phyloP scores from a whole-genome alignment of 2,329 filamentous ascomycete genomes.

The Botrytis porri region DNA sequence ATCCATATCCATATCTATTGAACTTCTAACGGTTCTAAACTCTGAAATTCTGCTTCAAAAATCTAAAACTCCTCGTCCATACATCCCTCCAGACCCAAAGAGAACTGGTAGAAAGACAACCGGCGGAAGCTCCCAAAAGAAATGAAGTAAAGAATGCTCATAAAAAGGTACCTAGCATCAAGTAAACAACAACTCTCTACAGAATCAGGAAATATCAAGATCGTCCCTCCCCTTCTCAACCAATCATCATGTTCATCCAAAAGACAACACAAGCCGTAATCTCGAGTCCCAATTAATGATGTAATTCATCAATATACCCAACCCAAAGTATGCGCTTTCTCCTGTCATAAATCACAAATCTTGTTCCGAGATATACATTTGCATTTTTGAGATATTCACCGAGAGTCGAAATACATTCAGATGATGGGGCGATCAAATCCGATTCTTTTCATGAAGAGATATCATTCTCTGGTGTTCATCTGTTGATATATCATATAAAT shows the following conservation, averaged over 20 bases:
- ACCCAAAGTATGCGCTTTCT: no score
- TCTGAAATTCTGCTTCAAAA: no score
- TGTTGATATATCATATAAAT: neutral
- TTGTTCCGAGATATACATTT: neutral
- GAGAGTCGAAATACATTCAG: neutral
- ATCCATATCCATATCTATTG: neutral
- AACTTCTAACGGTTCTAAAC: neutral
- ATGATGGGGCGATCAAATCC: neutral
- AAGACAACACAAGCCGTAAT: no score
- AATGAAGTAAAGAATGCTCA: no score
- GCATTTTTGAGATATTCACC: fast-evolving
- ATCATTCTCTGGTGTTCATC: neutral
- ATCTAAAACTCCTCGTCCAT: neutral
- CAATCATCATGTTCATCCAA: no score
- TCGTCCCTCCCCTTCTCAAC: no score
- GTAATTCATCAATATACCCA: no score
- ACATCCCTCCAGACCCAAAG: neutral
- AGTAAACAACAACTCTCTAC: neutral
- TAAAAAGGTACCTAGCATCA: neutral
- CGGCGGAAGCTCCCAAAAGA: neutral
- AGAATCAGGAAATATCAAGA: neutral
- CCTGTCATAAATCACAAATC: no score
- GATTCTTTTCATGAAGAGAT: neutral
- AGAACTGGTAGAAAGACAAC: neutral
- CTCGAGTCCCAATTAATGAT: no score